A percentile compares a stretch with the other conserved stretches of the same genome.
These are phyloP conservation scores for Uronychia binucleata DNA, from an alignment of 73 alveolate genomes.

Conservation along the genomic window DNA sequence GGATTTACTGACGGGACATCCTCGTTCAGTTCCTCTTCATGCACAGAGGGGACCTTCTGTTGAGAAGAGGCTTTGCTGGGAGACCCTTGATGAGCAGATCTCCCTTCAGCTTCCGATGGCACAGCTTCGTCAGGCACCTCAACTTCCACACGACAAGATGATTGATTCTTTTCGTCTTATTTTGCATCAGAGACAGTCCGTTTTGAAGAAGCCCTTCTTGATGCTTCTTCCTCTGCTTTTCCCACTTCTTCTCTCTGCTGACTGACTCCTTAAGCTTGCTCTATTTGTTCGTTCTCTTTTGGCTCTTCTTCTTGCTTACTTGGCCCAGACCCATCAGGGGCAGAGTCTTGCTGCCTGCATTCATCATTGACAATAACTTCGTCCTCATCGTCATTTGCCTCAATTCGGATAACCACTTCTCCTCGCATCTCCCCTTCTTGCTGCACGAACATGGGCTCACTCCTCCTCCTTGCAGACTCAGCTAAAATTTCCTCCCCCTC, in stretches of 20 bases:
- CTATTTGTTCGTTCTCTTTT: no score
- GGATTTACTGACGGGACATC: not conserved
- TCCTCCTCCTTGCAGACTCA: not conserved
- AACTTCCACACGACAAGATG: no score
- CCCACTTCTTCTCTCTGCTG: not conserved
- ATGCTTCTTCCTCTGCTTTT: not conserved
- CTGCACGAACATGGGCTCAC: not conserved
- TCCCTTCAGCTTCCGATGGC: no score
- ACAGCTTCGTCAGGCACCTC: no score
- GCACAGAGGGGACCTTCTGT: not conserved
- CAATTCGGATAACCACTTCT: not conserved
- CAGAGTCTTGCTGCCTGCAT: no score
- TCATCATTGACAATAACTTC: not conserved
- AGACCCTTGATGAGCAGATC: not conserved
- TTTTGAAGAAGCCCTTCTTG: not conserved
- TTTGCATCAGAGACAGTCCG: not conserved
- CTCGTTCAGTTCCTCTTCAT: not conserved
- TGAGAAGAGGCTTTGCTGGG: not conserved
- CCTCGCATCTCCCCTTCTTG: not conserved
- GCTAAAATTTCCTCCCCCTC: not conserved
- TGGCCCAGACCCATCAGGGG: no score
- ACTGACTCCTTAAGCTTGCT: not conserved
- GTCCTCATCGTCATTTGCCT: not conserved
- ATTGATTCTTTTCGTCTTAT: not conserved
- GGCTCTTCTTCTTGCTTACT: not conserved